A percentile compares a stretch with the other conserved stretches of the same genome.
Conservation (phyloP, 345 rosid species). For the Trapa incisa region DNA sequence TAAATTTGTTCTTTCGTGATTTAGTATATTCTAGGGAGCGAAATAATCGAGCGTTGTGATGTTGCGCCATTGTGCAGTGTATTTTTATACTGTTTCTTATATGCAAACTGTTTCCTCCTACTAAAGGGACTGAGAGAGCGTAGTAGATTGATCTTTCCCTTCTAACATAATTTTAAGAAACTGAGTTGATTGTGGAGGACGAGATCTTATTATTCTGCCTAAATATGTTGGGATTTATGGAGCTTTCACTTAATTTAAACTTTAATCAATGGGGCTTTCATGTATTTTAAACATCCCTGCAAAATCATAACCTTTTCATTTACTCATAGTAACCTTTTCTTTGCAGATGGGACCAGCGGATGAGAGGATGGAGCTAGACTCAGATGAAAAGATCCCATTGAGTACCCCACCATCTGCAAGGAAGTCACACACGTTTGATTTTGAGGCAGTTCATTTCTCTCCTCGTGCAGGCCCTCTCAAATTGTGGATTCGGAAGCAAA, state of each 20-base stretch:
- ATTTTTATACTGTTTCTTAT: not conserved
- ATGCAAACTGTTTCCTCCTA: not conserved
- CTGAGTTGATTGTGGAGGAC: not conserved
- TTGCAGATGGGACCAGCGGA: constrained; percentile 21
- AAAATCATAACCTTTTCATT: not conserved
- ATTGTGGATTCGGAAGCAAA: constrained; percentile 15
- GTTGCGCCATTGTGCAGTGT: not conserved
- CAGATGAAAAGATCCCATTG: constrained; percentile 33
- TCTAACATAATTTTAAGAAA: too few species aligned
- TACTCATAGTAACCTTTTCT: not conserved
- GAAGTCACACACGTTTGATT: constrained; percentile 17
- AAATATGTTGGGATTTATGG: not conserved
- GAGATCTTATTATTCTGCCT: not conserved
- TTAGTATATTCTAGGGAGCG: not conserved
- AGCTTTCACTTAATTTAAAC: not conserved
- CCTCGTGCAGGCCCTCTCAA: constrained; percentile 6
- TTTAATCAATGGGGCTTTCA: too few species aligned
- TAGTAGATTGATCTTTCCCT: not conserved
- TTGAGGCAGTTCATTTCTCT: constrained; percentile 8
- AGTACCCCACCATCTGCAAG: constrained; percentile 2
- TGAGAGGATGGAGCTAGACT: constrained; percentile 21
- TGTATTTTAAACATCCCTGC: not conserved
- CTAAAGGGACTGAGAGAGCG: not conserved
- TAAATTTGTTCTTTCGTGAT: too few species aligned
- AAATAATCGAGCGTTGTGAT: not conserved